Conservation (phyloP, 805 yeast species). For the Wickerhamomyces bovis region DNA sequence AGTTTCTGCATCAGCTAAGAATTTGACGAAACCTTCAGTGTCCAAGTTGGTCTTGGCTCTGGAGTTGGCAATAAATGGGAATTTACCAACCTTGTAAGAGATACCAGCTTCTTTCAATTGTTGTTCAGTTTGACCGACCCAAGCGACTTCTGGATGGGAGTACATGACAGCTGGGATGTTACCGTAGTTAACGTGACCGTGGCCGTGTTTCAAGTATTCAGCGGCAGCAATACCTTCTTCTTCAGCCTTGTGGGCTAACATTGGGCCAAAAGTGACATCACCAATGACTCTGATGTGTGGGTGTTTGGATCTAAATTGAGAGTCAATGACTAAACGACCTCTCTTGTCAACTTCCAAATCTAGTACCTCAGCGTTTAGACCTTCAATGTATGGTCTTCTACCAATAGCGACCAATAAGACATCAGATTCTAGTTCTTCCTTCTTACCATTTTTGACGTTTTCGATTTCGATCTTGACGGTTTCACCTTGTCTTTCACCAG, state of each 20-base stretch:
- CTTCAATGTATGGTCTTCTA: conserved; percentile 94
- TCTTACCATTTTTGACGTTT: conserved; percentile 79
- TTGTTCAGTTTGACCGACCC: conserved; percentile 97
- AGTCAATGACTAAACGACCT: conserved; percentile 92
- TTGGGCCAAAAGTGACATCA: conserved; percentile 96
- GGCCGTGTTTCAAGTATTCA: conserved; percentile 87
- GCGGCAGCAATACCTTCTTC: conserved; percentile 99
- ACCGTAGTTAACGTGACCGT: conserved; percentile 97
- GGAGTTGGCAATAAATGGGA: conserved; percentile 98
- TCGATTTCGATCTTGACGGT: conserved; percentile 82
- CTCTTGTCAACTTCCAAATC: conserved; percentile 88
- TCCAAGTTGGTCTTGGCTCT: conserved; percentile 98
- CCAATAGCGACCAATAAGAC: conserved; percentile 96
- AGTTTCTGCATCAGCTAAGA: conserved; percentile 93
- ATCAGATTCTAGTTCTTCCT: conserved; percentile 78
- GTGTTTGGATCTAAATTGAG: conserved; percentile 85
- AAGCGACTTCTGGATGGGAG: conserved; percentile 98
- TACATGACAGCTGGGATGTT: conserved; percentile 99
- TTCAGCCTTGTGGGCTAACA: conserved; percentile 99
- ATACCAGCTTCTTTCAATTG: conserved; percentile 90
- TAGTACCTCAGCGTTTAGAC: conserved; percentile 79
- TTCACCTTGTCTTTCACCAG: conserved; percentile 87
- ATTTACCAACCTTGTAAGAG: conserved; percentile 90
- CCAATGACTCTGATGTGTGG: conserved; percentile 96
- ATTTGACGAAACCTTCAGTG: conserved; percentile 95